phyloP scores from a whole-genome alignment of 495 filamentous ascomycete genomes.

The Talaromyces nanjingensis region DNA sequence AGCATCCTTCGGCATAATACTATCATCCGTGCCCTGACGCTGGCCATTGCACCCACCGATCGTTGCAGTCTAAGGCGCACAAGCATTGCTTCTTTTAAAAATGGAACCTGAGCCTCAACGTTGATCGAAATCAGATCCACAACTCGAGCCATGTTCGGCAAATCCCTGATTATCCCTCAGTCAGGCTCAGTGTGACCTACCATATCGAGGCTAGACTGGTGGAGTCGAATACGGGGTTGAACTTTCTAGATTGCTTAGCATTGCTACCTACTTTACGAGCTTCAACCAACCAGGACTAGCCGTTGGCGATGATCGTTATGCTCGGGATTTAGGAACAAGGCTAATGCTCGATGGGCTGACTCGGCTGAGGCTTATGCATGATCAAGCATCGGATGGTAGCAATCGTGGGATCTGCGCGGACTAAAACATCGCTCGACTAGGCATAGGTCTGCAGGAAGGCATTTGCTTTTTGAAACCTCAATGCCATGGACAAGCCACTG shows the following conservation, averaged over 20 bases:
- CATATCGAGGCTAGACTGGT: neutral
- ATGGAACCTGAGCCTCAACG: slow-evolving; percentile 2
- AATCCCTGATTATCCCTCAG: neutral
- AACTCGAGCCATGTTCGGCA: neutral
- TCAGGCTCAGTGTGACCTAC: neutral
- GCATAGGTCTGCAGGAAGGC: neutral
- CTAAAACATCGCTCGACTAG: neutral
- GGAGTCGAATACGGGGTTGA: slow-evolving; percentile 2
- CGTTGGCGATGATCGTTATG: neutral
- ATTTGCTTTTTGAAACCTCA: neutral
- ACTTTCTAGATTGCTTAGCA: neutral
- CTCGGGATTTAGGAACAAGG: neutral
- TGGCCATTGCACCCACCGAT: neutral
- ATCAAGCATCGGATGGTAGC: slow-evolving; percentile 2
- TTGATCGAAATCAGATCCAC: neutral
- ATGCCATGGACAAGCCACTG: neutral
- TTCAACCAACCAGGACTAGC: neutral
- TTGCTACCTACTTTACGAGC: neutral
- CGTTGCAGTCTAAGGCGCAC: neutral
- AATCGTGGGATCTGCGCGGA: neutral
- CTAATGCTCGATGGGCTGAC: neutral
- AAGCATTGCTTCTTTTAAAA: neutral
- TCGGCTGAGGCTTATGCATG: neutral
- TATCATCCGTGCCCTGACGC: neutral
- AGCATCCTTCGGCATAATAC: neutral